These are phyloP conservation scores for Aspergillus fumigatus DNA, from an alignment of 2,329 filamentous ascomycete genomes.

Conservation along the genomic window DNA sequence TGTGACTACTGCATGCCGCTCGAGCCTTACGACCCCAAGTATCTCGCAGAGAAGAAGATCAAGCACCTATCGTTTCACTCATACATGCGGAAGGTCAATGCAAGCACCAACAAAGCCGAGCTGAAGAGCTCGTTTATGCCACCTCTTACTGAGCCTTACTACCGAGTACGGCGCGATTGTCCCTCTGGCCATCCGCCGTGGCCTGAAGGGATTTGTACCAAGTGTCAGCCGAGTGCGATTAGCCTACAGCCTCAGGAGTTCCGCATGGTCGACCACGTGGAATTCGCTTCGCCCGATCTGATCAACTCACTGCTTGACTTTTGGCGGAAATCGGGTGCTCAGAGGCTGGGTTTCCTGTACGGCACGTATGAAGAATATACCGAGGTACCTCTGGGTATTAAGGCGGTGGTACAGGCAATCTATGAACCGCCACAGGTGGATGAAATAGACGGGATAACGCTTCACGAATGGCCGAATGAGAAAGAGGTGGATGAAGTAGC, in stretches of 20 bases:
- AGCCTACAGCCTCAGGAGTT: constrained; percentile 89
- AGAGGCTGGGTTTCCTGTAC: constrained; percentile 86
- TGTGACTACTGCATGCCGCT: constrained; percentile 98
- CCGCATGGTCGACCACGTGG: constrained; percentile 97
- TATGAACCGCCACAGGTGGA: constrained; percentile 92
- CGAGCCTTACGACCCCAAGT: constrained; percentile 86
- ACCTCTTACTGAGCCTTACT: constrained; percentile 87
- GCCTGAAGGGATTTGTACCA: constrained; percentile 95
- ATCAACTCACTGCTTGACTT: constrained; percentile 89
- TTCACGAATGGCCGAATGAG: constrained; percentile 82
- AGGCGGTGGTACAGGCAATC: constrained; percentile 93
- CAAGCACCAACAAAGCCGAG: constrained; percentile 93
- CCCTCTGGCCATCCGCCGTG: constrained; percentile 89
- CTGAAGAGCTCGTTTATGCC: constrained; percentile 93
- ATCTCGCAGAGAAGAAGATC: constrained; percentile 93
- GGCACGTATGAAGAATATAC: constrained; percentile 86
- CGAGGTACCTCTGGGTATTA: constrained; percentile 88
- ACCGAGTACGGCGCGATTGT: constrained; percentile 81
- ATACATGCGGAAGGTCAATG: constrained; percentile 89
- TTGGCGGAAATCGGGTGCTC: constrained; percentile 79
- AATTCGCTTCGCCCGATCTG: constrained; percentile 79
- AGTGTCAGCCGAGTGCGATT: constrained; percentile 96
- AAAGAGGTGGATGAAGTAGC: constrained; percentile 76
- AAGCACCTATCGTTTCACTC: constrained; percentile 97
- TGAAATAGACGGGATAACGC: constrained; percentile 81